phyloP scores from a whole-genome alignment of 768 basidiomycete genomes.

The Sporobolomyces pararoseus region DNA sequence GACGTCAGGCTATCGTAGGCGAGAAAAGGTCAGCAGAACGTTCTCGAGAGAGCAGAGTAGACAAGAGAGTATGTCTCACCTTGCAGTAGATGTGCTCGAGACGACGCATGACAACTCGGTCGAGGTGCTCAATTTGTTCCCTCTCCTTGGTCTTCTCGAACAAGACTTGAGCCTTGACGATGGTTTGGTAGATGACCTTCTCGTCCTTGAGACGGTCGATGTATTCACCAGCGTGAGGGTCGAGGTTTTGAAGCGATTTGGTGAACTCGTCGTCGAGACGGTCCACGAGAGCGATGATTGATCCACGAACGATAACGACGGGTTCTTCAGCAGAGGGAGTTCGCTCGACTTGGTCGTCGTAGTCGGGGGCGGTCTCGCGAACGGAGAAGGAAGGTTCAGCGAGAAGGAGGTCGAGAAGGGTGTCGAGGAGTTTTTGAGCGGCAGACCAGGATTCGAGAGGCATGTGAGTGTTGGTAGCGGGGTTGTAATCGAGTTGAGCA shows the following conservation, averaged over 20 bases:
- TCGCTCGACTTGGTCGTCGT: constrained; percentile 84
- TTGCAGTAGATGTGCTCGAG: constrained; percentile 98
- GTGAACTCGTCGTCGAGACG: constrained; percentile 98
- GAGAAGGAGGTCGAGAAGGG: constrained; percentile 73
- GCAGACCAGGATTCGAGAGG: constrained; percentile 85
- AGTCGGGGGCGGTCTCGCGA: constrained; percentile 78
- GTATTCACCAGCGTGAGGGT: constrained; percentile 98
- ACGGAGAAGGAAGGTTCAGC: constrained; percentile 69
- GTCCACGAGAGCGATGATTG: constrained; percentile 92
- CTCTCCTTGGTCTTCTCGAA: constrained; percentile 74
- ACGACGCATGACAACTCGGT: constrained; percentile 86
- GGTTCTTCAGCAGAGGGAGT: constrained; percentile 63
- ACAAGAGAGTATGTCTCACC: constrained; percentile 53
- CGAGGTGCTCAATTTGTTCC: constrained; percentile 75
- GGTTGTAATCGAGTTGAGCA: constrained; percentile 94
- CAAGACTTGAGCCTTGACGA: constrained; percentile 84
- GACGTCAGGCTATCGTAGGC: constrained; percentile 73
- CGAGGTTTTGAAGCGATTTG: constrained; percentile 92
- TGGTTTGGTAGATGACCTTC: constrained; percentile 85
- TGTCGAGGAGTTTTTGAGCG: constrained; percentile 82
- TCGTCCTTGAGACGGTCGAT: constrained; percentile 95
- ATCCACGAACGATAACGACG: constrained; percentile 82
- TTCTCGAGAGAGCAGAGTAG: constrained; percentile 30
- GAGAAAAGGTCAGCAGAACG: not conserved
- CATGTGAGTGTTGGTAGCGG: constrained; percentile 70